Evolutionary conservation across 2,329 filamentous ascomycete genomes (phyloP).

Genomic region (Lachnellula occidentalis): DNA sequence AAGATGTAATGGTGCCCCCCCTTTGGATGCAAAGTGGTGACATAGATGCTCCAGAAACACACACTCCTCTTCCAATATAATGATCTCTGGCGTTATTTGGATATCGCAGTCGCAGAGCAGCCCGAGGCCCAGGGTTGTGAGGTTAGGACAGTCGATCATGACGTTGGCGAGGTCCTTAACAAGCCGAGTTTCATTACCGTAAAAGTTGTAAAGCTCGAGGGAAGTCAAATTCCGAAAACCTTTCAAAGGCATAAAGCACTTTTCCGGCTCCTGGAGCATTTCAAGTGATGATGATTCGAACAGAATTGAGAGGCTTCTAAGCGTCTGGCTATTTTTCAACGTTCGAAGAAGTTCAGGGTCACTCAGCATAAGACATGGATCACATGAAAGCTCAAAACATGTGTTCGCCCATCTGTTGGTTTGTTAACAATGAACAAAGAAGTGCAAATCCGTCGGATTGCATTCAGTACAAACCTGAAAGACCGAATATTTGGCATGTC

Average conservation of each 20-base stretch:
- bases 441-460: background rate
- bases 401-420: background rate
- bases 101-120: background rate
- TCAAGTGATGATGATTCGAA: background rate
- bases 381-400: background rate
- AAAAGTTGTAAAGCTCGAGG: slow-evolving; percentile 9
- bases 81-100: background rate
- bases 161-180: background rate
- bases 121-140: slow-evolving; percentile 8
- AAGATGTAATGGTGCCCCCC: background rate
- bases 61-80: background rate
- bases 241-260: background rate
- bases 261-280: background rate
- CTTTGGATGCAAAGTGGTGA: background rate
- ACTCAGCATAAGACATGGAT: slow-evolving; percentile 5
- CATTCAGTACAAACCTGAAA: slow-evolving; percentile 1
- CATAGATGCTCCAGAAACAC: slow-evolving; percentile 6
- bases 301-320: background rate
- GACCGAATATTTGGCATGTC: slow-evolving; percentile 10
- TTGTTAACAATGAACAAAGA: background rate
- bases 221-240: slow-evolving; percentile 9
- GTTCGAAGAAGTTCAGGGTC: background rate
- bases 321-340: background rate
- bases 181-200: background rate
- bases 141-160: background rate